A percentile compares a stretch with the other conserved stretches of the same genome.
These are phyloP conservation scores for Cicer yamashitae DNA, from an alignment of 306 rosid genomes.

Conservation along the genomic window DNA sequence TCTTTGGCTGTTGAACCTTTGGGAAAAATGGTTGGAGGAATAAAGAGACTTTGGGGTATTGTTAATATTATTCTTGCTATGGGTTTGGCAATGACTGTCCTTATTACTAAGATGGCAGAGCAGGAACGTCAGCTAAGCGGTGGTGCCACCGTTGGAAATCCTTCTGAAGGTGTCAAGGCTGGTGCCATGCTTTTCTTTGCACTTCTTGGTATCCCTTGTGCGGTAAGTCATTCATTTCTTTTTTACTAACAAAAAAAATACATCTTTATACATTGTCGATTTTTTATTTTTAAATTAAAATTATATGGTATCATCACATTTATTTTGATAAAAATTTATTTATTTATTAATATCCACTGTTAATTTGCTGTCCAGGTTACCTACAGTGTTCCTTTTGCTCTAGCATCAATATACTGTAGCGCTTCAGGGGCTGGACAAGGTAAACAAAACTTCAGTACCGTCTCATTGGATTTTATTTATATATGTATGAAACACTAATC, in stretches of 20 bases:
- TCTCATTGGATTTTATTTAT: no score
- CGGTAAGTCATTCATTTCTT: slow-evolving; percentile 46
- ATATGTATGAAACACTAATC: no score
- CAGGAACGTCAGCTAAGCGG: neutral
- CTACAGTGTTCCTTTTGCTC: slow-evolving; percentile 70
- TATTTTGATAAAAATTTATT: no score
- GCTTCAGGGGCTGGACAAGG: slow-evolving; percentile 82
- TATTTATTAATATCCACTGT: no score
- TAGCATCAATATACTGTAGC: slow-evolving; percentile 19
- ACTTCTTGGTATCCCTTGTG: slow-evolving; percentile 64
- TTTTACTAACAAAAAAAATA: no score
- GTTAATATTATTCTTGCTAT: slow-evolving; percentile 35
- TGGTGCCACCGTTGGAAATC: slow-evolving; percentile 32
- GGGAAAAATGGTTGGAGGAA: slow-evolving; percentile 32
- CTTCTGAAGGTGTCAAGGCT: slow-evolving; percentile 39
- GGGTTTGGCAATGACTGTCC: slow-evolving; percentile 20
- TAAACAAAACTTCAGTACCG: slow-evolving; percentile 1
- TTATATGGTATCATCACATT: no score
- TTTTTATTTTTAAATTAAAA: no score
- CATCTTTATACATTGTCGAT: no score
- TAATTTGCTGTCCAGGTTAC: slow-evolving; percentile 53
- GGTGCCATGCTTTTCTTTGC: slow-evolving; percentile 64
- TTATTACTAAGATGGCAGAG: slow-evolving; percentile 19
- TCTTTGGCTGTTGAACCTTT: slow-evolving; percentile 35
- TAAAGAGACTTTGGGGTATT: slow-evolving; percentile 31